Evolutionary conservation across 768 basidiomycete species (phyloP).

Genomic region (Xerocomus potaroensis): DNA sequence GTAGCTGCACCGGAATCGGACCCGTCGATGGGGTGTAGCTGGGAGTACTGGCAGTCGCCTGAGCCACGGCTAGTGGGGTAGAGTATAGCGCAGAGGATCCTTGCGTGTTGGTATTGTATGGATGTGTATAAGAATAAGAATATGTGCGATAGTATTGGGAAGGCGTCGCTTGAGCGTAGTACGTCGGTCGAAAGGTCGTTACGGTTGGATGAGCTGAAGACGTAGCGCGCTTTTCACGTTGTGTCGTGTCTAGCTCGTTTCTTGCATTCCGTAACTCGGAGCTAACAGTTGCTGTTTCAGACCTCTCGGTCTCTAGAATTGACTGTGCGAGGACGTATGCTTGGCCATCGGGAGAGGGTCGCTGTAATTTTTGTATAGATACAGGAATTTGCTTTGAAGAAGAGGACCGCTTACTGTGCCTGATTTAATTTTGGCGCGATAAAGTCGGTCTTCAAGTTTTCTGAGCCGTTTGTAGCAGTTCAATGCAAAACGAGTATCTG

Average conservation of each 20-base stretch:
- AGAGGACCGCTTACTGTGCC: slow-evolving; percentile 47
- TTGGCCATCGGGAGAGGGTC: slow-evolving; percentile 57
- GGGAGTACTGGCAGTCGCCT: slow-evolving; percentile 31
- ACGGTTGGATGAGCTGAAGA: slow-evolving; percentile 24
- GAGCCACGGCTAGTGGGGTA: slow-evolving; percentile 31
- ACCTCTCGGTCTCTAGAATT: slow-evolving; percentile 61
- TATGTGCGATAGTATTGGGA: slow-evolving; percentile 62
- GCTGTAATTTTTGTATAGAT: slow-evolving; percentile 37
- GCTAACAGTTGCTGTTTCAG: slow-evolving; percentile 52
- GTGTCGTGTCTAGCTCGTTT: slow-evolving; percentile 60
- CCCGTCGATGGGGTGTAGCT: slow-evolving; percentile 28
- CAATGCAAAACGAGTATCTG: slow-evolving; percentile 70
- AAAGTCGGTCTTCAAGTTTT: slow-evolving; percentile 55
- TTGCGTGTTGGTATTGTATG: slow-evolving; percentile 37
- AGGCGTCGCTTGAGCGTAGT: slow-evolving; percentile 34
- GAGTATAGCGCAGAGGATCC: slow-evolving; percentile 24
- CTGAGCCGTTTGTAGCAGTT: slow-evolving; percentile 58
- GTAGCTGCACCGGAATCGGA: slow-evolving; percentile 64
- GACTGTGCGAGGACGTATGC: slow-evolving; percentile 60
- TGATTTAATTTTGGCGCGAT: slow-evolving; percentile 45
- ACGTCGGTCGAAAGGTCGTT: slow-evolving; percentile 38
- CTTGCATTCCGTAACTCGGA: slow-evolving; percentile 60
- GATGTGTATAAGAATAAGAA: slow-evolving; percentile 61
- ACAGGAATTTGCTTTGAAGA: neutral
- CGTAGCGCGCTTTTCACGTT: slow-evolving; percentile 62